Evolutionary conservation across 2,329 filamentous ascomycete genomes (phyloP).

Genomic region (Ophiocordyceps camponoti-saundersi): DNA sequence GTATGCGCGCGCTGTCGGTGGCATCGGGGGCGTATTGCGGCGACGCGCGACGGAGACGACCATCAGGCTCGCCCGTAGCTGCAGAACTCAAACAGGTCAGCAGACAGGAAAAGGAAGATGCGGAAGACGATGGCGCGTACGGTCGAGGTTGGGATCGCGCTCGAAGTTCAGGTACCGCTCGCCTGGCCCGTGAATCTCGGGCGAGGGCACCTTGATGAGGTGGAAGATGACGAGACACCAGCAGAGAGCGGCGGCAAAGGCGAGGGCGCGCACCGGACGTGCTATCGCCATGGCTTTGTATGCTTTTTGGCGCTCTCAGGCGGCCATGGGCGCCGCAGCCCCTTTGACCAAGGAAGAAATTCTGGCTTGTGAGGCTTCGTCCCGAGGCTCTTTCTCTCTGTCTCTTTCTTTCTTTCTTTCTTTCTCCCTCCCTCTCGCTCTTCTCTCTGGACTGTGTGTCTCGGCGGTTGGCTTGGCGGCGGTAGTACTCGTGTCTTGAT

Average conservation of each 20-base stretch:
- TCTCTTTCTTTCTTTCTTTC: no score
- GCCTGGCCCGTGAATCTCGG: slow-evolving; percentile 21
- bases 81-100: background rate
- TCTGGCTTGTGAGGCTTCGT: background rate
- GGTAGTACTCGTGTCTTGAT: background rate
- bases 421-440: no score
- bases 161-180: slow-evolving; percentile 40
- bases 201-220: slow-evolving; percentile 42
- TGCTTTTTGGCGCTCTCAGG: slow-evolving; percentile 1
- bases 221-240: slow-evolving; percentile 69
- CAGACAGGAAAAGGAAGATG: background rate
- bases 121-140: slow-evolving; percentile 31
- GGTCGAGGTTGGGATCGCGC: slow-evolving; percentile 72
- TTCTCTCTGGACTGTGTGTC: background rate
- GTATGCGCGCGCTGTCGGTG: slow-evolving; percentile 65
- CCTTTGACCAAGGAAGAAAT: background rate
- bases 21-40: slow-evolving; percentile 65
- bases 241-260: slow-evolving; percentile 50
- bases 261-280: slow-evolving; percentile 67
- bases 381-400: no score
- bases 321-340: slow-evolving; percentile 1
- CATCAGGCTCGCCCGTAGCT: slow-evolving; percentile 76
- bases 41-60: slow-evolving; percentile 54
- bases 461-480: background rate
- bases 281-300: slow-evolving; percentile 58